Evolutionary conservation across 768 basidiomycete genomes (phyloP).

Genomic region (Psilocybe sp.): DNA sequence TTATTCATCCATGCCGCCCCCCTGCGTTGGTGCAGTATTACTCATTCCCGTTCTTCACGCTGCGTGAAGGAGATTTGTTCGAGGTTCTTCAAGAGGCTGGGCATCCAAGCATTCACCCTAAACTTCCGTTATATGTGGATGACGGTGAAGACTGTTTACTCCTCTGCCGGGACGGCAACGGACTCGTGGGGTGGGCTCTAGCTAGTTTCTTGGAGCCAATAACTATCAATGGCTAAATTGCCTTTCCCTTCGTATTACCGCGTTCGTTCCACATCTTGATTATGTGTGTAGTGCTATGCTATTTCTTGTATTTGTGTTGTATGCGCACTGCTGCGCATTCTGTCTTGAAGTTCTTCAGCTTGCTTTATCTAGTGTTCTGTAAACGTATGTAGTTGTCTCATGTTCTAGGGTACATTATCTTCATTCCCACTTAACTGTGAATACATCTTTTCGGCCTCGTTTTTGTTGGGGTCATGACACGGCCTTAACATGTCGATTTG

Average conservation of each 20-base stretch:
- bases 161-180: constrained; percentile 55
- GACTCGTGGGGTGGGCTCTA: constrained; percentile 74
- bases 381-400: too few species aligned
- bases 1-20: constrained; percentile 67
- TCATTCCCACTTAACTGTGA: too few species aligned
- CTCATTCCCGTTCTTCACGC: constrained; percentile 72
- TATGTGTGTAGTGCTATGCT: constrained; percentile 3
- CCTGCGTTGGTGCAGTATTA: constrained; percentile 65
- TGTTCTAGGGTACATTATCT: too few species aligned
- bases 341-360: too few species aligned
- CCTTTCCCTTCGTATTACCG: background rate
- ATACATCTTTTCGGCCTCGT: too few species aligned
- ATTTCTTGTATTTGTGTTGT: too few species aligned
- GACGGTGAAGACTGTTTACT: constrained; percentile 77
- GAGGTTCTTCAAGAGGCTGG: constrained; percentile 75
- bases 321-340: too few species aligned
- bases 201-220: constrained; percentile 77
- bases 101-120: constrained; percentile 70
- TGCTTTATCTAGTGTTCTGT: too few species aligned
- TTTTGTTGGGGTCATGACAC: too few species aligned
- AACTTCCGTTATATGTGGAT: constrained; percentile 76
- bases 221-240: background rate
- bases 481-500: too few species aligned
- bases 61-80: constrained; percentile 59
- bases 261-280: constrained; percentile 17